A percentile compares a stretch with the other conserved stretches of the same genome.
Conservation (phyloP, 306 rosid genomes). For the Prunus kanzakura region DNA sequence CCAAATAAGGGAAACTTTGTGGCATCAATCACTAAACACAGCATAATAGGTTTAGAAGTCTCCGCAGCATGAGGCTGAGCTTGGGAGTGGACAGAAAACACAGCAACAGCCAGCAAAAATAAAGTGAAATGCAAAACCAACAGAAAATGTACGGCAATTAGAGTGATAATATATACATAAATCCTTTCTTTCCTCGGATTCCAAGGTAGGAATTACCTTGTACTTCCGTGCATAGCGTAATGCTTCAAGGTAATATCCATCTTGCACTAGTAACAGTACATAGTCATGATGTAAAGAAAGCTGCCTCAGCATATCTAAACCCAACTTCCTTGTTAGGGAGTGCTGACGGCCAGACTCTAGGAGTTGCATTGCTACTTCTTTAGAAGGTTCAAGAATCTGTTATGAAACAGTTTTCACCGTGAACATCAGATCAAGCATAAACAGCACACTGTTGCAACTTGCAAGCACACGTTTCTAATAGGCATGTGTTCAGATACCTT, state of each 20-base stretch:
- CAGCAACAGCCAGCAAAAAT: neutral
- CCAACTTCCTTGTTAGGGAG: constrained; percentile 74
- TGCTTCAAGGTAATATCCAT: constrained; percentile 90
- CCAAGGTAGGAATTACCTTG: constrained; percentile 47
- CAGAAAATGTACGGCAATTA: neutral
- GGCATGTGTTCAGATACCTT: constrained; percentile 52
- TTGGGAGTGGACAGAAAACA: neutral
- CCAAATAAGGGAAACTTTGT: neutral
- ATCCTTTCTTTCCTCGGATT: neutral
- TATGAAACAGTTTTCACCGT: constrained; percentile 14
- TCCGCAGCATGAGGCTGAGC: neutral
- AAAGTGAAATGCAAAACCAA: neutral
- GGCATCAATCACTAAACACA: neutral
- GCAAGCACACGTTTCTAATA: neutral
- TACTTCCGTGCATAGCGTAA: constrained; percentile 74
- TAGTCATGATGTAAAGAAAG: constrained; percentile 91
- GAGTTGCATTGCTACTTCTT: constrained; percentile 92
- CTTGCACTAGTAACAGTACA: constrained; percentile 74
- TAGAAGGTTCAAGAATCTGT: constrained; percentile 91
- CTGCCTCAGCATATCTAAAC: constrained; percentile 91
- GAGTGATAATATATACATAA: neutral
- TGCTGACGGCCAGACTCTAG: constrained; percentile 84
- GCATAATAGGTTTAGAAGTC: neutral
- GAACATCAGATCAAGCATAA: constrained; percentile 26
- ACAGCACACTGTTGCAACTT: neutral